Conservation (phyloP, 2,329 filamentous ascomycete species). For the Metarhizium anisopliae region DNA sequence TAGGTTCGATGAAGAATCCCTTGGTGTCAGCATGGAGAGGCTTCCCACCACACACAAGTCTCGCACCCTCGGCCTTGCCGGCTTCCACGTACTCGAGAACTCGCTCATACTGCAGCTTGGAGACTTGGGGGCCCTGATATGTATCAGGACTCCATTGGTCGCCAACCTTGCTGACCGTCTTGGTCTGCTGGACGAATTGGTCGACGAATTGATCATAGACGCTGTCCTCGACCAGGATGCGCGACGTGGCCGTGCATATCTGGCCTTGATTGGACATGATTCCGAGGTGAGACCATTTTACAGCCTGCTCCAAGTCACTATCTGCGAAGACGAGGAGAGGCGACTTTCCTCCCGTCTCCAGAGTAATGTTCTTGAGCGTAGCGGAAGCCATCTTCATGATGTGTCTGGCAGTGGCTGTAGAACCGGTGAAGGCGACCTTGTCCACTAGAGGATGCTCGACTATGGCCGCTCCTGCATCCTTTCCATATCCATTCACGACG, state of each 20-base stretch:
- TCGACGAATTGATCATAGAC: slow-evolving; percentile 55
- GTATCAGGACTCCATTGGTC: slow-evolving; percentile 61
- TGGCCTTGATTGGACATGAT: slow-evolving; percentile 52
- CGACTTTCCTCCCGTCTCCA: slow-evolving; percentile 66
- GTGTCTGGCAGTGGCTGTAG: slow-evolving; percentile 55
- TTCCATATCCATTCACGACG: slow-evolving; percentile 65
- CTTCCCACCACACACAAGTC: slow-evolving; percentile 42
- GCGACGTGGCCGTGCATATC: slow-evolving; percentile 51
- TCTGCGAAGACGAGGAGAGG: slow-evolving; percentile 68
- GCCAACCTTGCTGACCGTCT: slow-evolving; percentile 53
- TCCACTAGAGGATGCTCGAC: slow-evolving; percentile 47
- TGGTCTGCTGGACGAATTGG: slow-evolving; percentile 50
- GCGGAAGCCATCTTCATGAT: slow-evolving; percentile 66
- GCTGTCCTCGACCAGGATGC: slow-evolving; percentile 53
- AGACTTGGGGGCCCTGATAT: slow-evolving; percentile 68
- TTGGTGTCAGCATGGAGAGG: slow-evolving; percentile 47
- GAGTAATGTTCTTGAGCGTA: slow-evolving; percentile 68
- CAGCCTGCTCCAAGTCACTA: slow-evolving; percentile 61
- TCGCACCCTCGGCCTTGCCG: slow-evolving; percentile 49
- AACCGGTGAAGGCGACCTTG: slow-evolving; percentile 71
- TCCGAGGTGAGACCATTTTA: slow-evolving; percentile 61
- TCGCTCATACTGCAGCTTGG: slow-evolving; percentile 59
- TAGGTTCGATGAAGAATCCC: slow-evolving; percentile 37
- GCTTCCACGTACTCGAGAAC: slow-evolving; percentile 61
- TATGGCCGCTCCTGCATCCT: slow-evolving; percentile 59